Evolutionary conservation across 225 moss, liverwort and hornwort genomes (phyloP).

Genomic region (Thuidium tamariscinum): DNA sequence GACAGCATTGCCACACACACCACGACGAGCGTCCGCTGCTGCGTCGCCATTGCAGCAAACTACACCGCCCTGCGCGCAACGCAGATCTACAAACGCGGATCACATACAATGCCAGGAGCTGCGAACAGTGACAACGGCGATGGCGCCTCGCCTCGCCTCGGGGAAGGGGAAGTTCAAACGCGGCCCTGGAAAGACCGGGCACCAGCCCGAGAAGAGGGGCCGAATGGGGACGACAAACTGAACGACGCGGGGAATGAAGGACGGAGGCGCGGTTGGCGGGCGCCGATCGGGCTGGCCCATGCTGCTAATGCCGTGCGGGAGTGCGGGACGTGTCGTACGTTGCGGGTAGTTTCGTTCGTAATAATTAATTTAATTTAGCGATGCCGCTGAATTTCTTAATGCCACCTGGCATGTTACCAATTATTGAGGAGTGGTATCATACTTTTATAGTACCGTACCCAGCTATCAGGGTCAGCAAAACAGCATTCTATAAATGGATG

Average conservation of each 20-base stretch:
- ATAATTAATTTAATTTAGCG: neutral
- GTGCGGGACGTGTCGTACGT: neutral
- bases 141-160: neutral
- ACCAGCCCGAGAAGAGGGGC: neutral
- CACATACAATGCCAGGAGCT: neutral
- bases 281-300: neutral
- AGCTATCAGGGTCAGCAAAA: neutral
- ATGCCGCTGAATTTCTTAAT: neutral
- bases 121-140: neutral
- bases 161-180: neutral
- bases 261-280: neutral
- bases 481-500: neutral
- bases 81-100: neutral
- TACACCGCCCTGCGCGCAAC: neutral
- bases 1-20: neutral
- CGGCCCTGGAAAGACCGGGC: neutral
- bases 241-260: neutral
- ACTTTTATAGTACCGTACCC: neutral
- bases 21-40: neutral
- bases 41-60: slow-evolving; percentile 3
- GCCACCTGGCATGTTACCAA: neutral
- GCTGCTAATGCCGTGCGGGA: neutral
- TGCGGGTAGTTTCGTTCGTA: neutral
- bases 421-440: neutral
- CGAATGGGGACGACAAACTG: neutral